These are phyloP conservation scores for Yamadazyma olivae DNA, from an alignment of 805 yeast genomes.

Conservation along the genomic window DNA sequence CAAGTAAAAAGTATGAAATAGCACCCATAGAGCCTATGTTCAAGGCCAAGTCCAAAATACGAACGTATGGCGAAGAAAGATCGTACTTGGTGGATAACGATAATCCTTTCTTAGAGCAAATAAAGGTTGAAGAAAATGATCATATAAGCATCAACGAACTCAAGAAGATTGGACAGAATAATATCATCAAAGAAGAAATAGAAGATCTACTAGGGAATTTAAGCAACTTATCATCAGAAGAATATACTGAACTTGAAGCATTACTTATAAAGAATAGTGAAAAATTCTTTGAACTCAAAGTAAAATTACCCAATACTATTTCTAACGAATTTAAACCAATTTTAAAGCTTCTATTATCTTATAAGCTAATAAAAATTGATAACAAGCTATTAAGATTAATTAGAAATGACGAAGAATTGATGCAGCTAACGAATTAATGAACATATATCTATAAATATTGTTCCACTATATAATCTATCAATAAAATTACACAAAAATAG, in stretches of 20 bases:
- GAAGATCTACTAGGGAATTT: background rate
- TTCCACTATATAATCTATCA: slow-evolving; percentile 13
- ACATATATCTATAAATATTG: background rate
- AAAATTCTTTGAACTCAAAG: background rate
- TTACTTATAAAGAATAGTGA: background rate
- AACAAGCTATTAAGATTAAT: background rate
- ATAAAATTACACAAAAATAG: slow-evolving; percentile 53
- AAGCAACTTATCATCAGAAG: background rate
- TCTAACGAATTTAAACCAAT: background rate
- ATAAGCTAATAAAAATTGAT: background rate
- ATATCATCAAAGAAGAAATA: slow-evolving; percentile 1
- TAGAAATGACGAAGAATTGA: slow-evolving; percentile 1
- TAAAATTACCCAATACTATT: background rate
- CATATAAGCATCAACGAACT: background rate
- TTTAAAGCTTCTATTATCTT: background rate
- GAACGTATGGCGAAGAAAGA: slow-evolving; percentile 4
- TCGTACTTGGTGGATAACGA: slow-evolving; percentile 1
- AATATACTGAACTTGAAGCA: background rate
- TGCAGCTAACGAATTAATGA: background rate
- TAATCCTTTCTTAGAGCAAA: background rate
- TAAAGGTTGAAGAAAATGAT: background rate
- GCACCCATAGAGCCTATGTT: background rate
- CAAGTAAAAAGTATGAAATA: background rate
- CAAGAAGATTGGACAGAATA: background rate
- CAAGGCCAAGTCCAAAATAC: background rate